Base-by-base conservation (phyloP, 2,329 filamentous ascomycete genomes). In the Beauveria scarabaeidicola region DNA sequence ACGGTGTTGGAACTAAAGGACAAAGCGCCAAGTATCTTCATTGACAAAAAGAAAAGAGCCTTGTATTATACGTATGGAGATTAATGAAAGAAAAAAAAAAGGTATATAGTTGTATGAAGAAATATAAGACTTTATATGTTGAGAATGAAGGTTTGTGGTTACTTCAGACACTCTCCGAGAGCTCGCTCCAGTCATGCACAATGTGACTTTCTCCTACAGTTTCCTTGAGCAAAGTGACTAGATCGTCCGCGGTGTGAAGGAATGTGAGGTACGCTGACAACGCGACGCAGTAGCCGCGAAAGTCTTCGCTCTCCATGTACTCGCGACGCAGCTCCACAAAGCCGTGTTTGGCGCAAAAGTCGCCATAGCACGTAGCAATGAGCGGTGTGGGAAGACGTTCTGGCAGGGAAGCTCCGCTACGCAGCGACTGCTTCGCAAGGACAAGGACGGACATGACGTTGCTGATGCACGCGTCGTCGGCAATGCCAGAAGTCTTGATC, bases 361-460 rank as follows among this genome's bases (percentile, higher is more conserved):
- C 51, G n/a, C 71, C 66, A 52, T 72, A 66, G 15, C 68, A 68
- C 3, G 72, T 71, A 3, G 72, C 69, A 1, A 79, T 64, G 23
- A 81, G 63, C 2, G 79, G 79, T 1, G 75, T 74, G 0, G 79
- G 79, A 0, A 81, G 63, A 3, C 78, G 68, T 55, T 78, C 75
- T 0, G 79, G 79, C 0, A 80, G 64, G 0, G 79, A 71, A n/a
- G 74, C 73, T 0, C 77, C 78, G 0, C 77, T 80, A 21, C 75
- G 73, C 15, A 82, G 65, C 2, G 77, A 68, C 53, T 80, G 77
- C 52, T 79, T 77, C 7, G 78, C 65, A 3, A 81, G 72, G 1
- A 68, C 69, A 1, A 81, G 64, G 2, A 81, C 77, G 1, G 77
- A 76, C 79, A 81, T 82, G 54, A 79, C 63, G 29, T 80, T 78